These are phyloP conservation scores for Aspergillus alliaceus DNA, from an alignment of 2,329 filamentous ascomycete species.

Conservation along the genomic window DNA sequence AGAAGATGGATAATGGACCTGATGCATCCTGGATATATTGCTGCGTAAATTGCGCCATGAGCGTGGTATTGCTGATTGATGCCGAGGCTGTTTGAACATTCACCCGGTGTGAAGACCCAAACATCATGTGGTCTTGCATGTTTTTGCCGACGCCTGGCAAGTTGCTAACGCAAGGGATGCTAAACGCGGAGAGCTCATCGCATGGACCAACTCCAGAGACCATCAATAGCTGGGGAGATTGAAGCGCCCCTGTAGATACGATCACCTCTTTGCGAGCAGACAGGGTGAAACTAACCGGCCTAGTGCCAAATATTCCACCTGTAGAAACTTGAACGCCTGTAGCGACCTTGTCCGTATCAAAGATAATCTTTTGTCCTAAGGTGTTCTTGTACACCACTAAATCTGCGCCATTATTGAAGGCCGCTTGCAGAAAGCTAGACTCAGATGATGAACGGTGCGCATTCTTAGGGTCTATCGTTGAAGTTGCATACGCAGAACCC, in stretches of 20 bases:
- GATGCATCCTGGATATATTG: slow-evolving; percentile 25
- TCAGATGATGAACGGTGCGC: slow-evolving; percentile 20
- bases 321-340: slow-evolving; percentile 18
- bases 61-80: slow-evolving; percentile 20
- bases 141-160: slow-evolving; percentile 33
- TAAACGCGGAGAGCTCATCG: slow-evolving; percentile 18
- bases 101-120: slow-evolving; percentile 35
- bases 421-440: slow-evolving; percentile 23
- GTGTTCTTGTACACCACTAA: slow-evolving; percentile 34
- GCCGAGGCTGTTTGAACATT: slow-evolving; percentile 32
- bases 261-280: slow-evolving; percentile 16
- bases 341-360: slow-evolving; percentile 30
- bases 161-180: slow-evolving; percentile 16
- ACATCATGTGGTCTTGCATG: slow-evolving; percentile 45
- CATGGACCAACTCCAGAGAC: slow-evolving; percentile 18
- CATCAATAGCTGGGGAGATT: slow-evolving; percentile 16
- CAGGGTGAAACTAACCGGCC: slow-evolving; percentile 16
- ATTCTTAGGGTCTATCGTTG: slow-evolving; percentile 32
- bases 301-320: slow-evolving; percentile 14
- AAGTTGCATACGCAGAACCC: slow-evolving; percentile 25
- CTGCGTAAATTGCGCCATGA: slow-evolving; percentile 18
- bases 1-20: slow-evolving; percentile 26
- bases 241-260: slow-evolving; percentile 13
- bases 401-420: slow-evolving; percentile 22
- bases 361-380: slow-evolving; percentile 37